Conservation (phyloP, 2,329 filamentous ascomycete species). For the Ophiostoma tasmaniense region DNA sequence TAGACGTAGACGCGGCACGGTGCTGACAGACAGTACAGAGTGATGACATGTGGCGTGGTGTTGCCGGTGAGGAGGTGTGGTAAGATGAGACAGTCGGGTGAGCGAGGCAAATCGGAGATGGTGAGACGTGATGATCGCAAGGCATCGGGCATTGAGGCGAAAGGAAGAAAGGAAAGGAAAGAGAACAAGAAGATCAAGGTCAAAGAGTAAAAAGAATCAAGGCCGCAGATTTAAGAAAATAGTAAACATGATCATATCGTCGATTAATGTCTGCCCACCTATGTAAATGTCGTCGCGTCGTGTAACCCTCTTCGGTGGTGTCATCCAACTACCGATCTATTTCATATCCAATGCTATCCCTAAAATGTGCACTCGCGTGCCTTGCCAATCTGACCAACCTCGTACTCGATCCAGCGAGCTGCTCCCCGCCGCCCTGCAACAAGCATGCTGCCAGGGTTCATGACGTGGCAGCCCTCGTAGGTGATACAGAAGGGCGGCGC, state of each 20-base stretch:
- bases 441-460: conserved; percentile 80
- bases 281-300: background rate
- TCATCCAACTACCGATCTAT: background rate
- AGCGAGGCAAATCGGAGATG: background rate
- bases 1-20: background rate
- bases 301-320: background rate
- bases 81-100: background rate
- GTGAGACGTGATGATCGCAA: background rate
- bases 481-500: conserved; percentile 77
- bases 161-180: background rate
- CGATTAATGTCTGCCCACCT: background rate
- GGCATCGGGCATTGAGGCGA: background rate
- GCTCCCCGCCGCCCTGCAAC: conserved; percentile 59
- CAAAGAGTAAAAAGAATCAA: background rate
- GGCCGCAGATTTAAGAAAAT: background rate
- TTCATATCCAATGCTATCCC: no score
- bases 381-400: conserved; percentile 53
- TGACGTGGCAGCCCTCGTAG: conserved; percentile 90
- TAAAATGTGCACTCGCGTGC: conserved; percentile 56
- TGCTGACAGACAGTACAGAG: background rate
- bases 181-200: no score
- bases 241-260: background rate
- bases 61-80: background rate
- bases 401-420: conserved; percentile 83
- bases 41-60: background rate